These are phyloP conservation scores for Chalara sp. DNA, from an alignment of 2,329 filamentous ascomycete species.

Conservation along the genomic window DNA sequence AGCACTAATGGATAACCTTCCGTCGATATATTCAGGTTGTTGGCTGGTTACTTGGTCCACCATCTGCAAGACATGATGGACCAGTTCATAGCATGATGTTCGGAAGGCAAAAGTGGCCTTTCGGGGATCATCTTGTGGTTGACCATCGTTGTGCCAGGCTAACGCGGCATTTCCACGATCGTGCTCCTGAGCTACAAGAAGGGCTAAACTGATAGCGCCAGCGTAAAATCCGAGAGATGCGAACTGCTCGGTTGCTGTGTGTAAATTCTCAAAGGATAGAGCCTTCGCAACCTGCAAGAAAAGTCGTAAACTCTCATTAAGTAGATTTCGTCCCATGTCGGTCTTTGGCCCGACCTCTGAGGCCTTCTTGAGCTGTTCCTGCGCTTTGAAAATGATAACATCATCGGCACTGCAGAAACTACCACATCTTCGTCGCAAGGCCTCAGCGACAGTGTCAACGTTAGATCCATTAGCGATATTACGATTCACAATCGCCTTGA, in stretches of 20 bases:
- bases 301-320: constrained; percentile 82
- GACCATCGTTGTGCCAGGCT: constrained; percentile 80
- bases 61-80: constrained; percentile 72
- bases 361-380: constrained; percentile 87
- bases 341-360: constrained; percentile 70
- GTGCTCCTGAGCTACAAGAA: constrained; percentile 75
- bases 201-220: constrained; percentile 80
- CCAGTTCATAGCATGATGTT: constrained; percentile 76
- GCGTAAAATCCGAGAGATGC: constrained; percentile 82
- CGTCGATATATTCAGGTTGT: constrained; percentile 70
- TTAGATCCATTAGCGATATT: constrained; percentile 97
- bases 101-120: constrained; percentile 62
- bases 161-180: constrained; percentile 84
- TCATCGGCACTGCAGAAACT: constrained; percentile 98
- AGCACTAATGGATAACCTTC: constrained; percentile 65
- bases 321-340: constrained; percentile 67
- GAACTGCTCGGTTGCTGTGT: constrained; percentile 73
- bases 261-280: constrained; percentile 73
- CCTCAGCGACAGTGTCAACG: constrained; percentile 93
- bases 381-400: constrained; percentile 96
- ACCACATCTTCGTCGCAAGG: constrained; percentile 83
- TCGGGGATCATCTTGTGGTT: constrained; percentile 64
- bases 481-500: constrained; percentile 96
- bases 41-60: constrained; percentile 65
- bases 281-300: constrained; percentile 85